A percentile compares a stretch with the other conserved stretches of the same genome.
These are phyloP conservation scores for Aspergillus viridinutans DNA, from an alignment of 2,329 filamentous ascomycete genomes.

Conservation along the genomic window DNA sequence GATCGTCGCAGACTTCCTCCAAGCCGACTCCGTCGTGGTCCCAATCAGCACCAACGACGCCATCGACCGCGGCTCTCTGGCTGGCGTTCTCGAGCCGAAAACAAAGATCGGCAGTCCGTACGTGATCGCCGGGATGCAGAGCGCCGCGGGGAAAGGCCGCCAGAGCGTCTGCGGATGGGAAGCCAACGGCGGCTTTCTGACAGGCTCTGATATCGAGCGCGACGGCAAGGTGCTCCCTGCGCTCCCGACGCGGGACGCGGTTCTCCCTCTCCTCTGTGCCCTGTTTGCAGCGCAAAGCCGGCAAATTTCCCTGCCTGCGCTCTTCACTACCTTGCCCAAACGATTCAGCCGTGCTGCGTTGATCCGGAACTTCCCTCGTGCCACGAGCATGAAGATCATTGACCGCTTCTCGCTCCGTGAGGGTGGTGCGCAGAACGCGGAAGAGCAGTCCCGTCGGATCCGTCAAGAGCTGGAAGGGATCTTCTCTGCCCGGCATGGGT, in stretches of 20 bases:
- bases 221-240: constrained; percentile 25
- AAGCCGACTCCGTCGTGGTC: constrained; percentile 27
- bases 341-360: constrained; percentile 29
- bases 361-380: constrained; percentile 30
- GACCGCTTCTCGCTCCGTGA: constrained; percentile 24
- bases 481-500: constrained; percentile 24
- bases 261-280: constrained; percentile 28
- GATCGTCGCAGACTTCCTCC: constrained; percentile 29
- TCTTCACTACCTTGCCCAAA: constrained; percentile 25
- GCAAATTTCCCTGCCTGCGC: constrained; percentile 20
- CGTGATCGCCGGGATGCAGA: constrained; percentile 32
- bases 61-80: constrained; percentile 27
- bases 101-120: constrained; percentile 34
- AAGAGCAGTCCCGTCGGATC: constrained; percentile 15
- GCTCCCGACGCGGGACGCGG: constrained; percentile 30
- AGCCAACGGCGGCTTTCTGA: constrained; percentile 33
- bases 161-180: constrained; percentile 30
- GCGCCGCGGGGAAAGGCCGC: constrained; percentile 24
- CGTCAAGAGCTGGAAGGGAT: constrained; percentile 23
- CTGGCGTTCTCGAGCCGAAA: constrained; percentile 24
- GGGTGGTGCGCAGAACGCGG: constrained; percentile 15
- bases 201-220: constrained; percentile 25
- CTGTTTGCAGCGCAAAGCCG: constrained; percentile 25
- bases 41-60: constrained; percentile 33
- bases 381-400: constrained; percentile 28